Base-by-base conservation (phyloP, 2,329 filamentous ascomycete species). In the Stachybotrys elegans region DNA sequence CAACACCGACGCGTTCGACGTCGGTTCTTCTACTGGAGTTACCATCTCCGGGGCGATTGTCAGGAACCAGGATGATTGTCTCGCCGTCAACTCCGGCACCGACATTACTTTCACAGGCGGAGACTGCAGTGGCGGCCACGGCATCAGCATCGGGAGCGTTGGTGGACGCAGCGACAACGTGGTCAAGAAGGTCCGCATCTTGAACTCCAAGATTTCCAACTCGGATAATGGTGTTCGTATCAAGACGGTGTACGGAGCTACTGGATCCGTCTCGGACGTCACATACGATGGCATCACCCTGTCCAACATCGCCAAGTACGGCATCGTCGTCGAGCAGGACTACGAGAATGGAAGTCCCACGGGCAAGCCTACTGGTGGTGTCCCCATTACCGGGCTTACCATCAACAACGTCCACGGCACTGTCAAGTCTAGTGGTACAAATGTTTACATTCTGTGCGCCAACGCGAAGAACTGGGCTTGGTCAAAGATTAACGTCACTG, bases 11-110 rank as follows among this genome's bases (percentile, higher is more conserved):
- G 78, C 69, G 1, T 82, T 81, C 51, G 76, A 81, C 45, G 69
- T 82, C 40, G 72, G 74, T 40, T 64, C 58, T 27, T 76, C 70
- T 27, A 65, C 56, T 19, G 67, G 67, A 32, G 66, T 81, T 20
- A 69, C 65, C 46, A 80, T 82, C 48, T 66, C 65, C 16, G 71
- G 71, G 29, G 74, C 75, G 32, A 68, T 65, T 25, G 68, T 82
- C 43, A 70, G 76, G 57, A 82, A 81, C 66, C 78, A 82, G 61
- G 78, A 82, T 46, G 78, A 82, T 55, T 82, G 78, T 51, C 65
- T 82, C 7, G 77, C 78, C 21, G 57, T 78, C 48, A 82, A 79
- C 64, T 78, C 73, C 3, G 73, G 72, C 2, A 67, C 60, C 22
- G 61, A 72, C 53, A 74, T 76, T 48, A 67, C 63, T 41, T 73